Evolutionary conservation across 2,329 filamentous ascomycete genomes (phyloP).

Genomic region (Penicillium vulpinum): DNA sequence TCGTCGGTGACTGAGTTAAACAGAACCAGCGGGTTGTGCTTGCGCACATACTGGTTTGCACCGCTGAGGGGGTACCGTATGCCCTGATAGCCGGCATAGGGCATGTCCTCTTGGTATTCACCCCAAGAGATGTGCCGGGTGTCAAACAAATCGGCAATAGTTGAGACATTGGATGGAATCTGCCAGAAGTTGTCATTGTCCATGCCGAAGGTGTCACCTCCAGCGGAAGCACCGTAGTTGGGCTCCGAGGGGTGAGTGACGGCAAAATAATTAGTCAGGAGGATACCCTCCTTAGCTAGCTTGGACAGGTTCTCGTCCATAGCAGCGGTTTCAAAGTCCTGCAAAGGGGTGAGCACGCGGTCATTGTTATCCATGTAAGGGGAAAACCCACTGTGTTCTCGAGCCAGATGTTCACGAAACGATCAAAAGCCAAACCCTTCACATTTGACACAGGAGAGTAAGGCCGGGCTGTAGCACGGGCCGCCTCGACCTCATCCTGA

Average conservation of each 20-base stretch:
- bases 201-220: slow-evolving; percentile 73
- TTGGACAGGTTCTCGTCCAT: slow-evolving; percentile 52
- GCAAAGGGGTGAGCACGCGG: slow-evolving; percentile 37
- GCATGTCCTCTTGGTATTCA: slow-evolving; percentile 76
- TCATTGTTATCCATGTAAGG: slow-evolving; percentile 36
- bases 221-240: slow-evolving; percentile 69
- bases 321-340: slow-evolving; percentile 62
- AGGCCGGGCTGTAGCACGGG: slow-evolving; percentile 60
- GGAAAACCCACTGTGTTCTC: slow-evolving; percentile 64
- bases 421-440: slow-evolving; percentile 70
- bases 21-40: slow-evolving; percentile 70
- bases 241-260: slow-evolving; percentile 73
- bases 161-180: slow-evolving; percentile 62
- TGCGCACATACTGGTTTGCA: slow-evolving; percentile 76
- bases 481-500: slow-evolving; percentile 30
- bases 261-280: slow-evolving; percentile 60
- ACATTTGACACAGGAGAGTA: slow-evolving; percentile 64
- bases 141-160: slow-evolving; percentile 68
- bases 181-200: slow-evolving; percentile 64
- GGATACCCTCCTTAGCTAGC: slow-evolving; percentile 55
- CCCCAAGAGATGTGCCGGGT: slow-evolving; percentile 66
- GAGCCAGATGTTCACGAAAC: slow-evolving; percentile 71
- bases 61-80: slow-evolving; percentile 62
- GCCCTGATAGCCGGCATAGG: slow-evolving; percentile 72
- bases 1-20: slow-evolving; percentile 65